These are phyloP conservation scores for Phytophthora multivora DNA, from an alignment of 352 stramenopile genomes.

Conservation along the genomic window DNA sequence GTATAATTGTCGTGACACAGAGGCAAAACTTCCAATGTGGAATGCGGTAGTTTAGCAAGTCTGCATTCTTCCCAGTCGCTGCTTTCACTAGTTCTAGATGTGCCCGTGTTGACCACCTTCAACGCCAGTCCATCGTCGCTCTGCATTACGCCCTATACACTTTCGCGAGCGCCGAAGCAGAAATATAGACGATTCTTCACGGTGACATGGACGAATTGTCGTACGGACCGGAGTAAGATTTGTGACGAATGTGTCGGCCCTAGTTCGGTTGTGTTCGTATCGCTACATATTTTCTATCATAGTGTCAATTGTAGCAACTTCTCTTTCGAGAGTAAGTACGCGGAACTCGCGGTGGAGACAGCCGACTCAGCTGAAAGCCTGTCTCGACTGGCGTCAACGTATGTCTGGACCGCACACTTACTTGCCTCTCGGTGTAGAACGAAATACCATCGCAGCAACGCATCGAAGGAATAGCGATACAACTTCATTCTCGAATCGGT, in stretches of 20 bases:
- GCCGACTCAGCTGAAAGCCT: not conserved
- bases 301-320: not conserved
- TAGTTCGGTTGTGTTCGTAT: not conserved
- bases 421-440: constrained; percentile 5
- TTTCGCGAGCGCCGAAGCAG: not conserved
- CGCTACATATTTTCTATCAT: not conserved
- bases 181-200: not conserved
- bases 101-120: not conserved
- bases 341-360: not conserved
- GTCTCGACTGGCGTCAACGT: not conserved
- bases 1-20: no score
- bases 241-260: not conserved
- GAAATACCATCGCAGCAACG: not conserved
- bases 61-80: no score
- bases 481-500: constrained; percentile 15
- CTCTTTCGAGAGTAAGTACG: not conserved
- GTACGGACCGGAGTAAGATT: not conserved
- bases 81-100: not conserved
- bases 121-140: not conserved
- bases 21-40: not conserved
- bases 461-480: not conserved
- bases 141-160: not conserved
- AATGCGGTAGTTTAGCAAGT: not conserved
- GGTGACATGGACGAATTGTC: no score
- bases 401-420: not conserved